Conservation (phyloP, 257 asterid genomes). For the Ligustrum vulgare region DNA sequence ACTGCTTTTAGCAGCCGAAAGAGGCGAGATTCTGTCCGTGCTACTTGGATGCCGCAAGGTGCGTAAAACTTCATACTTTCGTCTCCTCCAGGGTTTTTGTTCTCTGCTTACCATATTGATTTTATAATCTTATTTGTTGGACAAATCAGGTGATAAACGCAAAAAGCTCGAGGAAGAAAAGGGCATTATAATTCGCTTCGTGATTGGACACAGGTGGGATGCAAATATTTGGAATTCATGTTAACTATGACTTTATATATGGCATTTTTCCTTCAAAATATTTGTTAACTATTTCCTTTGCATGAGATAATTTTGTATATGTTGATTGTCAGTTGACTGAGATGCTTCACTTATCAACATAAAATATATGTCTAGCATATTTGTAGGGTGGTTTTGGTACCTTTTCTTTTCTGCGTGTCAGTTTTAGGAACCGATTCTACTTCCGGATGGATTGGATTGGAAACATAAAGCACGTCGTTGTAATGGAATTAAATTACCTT, state of each 20-base stretch:
- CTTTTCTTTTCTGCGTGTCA: neutral
- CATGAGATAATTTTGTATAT: neutral
- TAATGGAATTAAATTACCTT: too few relatives aligned
- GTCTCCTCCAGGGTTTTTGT: neutral
- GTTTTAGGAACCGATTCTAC: too few relatives aligned
- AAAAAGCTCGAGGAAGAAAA: too few relatives aligned
- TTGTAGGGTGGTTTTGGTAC: neutral
- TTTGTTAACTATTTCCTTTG: neutral
- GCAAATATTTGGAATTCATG: neutral
- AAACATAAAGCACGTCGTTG: too few relatives aligned
- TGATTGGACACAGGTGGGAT: conserved; percentile 40
- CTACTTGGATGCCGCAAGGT: conserved; percentile 93
- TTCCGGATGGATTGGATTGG: too few relatives aligned
- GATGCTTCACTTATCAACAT: neutral
- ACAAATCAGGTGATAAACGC: neutral
- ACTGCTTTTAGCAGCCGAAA: conserved; percentile 93
- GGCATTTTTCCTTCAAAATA: neutral
- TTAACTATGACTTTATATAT: neutral
- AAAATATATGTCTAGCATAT: neutral
- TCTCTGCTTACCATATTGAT: conserved; percentile 2
- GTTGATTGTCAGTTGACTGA: neutral
- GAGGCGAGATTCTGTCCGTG: conserved; percentile 88
- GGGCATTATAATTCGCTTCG: conserved; percentile 38
- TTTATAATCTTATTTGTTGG: conserved; percentile 17
- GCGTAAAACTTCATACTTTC: conserved; percentile 24